These are phyloP conservation scores for Rhizodiscina lignyota DNA, from an alignment of 495 filamentous ascomycete species.

Conservation along the genomic window DNA sequence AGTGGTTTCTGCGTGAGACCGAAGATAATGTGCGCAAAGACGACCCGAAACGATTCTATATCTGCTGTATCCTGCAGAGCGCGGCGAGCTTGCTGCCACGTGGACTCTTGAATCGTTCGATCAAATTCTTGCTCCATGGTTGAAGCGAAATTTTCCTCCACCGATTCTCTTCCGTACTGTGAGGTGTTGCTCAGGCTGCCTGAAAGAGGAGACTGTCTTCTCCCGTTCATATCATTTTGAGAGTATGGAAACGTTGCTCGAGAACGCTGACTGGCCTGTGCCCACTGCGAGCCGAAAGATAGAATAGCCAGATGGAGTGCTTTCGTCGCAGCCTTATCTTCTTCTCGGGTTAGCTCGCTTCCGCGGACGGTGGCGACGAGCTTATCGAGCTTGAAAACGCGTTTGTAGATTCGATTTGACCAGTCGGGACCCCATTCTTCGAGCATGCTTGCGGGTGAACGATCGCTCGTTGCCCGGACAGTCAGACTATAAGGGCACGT, in stretches of 20 bases:
- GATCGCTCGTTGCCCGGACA: constrained; percentile 1
- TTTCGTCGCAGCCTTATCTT: constrained; percentile 22
- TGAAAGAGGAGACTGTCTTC: no score
- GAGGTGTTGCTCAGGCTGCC: no score
- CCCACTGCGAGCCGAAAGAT: constrained; percentile 32
- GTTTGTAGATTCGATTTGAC: constrained; percentile 28
- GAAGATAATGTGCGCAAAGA: constrained; percentile 31
- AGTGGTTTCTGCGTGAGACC: constrained; percentile 28
- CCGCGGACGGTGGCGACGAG: constrained; percentile 16
- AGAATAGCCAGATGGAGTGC: constrained; percentile 27
- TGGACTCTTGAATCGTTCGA: constrained; percentile 19
- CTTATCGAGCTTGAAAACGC: constrained; percentile 27
- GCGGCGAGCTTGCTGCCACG: constrained; percentile 29
- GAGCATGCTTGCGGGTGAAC: background rate
- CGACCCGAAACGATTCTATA: constrained; percentile 28
- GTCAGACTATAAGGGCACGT: constrained; percentile 27
- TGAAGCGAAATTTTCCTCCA: constrained; percentile 3
- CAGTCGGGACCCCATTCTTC: constrained; percentile 25
- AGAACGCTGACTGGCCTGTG: no score
- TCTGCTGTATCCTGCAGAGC: constrained; percentile 20
- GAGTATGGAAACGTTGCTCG: no score
- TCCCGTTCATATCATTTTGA: no score
- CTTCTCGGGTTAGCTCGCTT: constrained; percentile 17
- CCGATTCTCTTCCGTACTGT: no score
- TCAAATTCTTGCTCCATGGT: constrained; percentile 14